Conservation (phyloP, 768 basidiomycete genomes). For the Mycena leptocephala region DNA sequence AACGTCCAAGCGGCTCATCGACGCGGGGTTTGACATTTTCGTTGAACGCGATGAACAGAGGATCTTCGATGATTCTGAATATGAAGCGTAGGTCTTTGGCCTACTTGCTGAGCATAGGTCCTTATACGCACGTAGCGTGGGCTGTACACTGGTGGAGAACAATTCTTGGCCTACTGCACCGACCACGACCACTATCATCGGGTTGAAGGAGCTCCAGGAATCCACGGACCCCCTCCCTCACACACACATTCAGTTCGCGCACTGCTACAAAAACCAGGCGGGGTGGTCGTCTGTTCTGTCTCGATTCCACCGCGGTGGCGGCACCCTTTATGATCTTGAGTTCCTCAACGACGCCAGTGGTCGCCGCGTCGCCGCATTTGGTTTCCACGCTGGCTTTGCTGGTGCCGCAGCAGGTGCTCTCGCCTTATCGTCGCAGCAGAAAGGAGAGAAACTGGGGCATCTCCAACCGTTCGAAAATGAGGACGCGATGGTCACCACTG, state of each 20-base stretch:
- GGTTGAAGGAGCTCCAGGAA: slow-evolving; percentile 94
- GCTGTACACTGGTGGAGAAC: slow-evolving; percentile 90
- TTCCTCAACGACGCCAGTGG: slow-evolving; percentile 90
- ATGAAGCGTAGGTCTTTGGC: slow-evolving; percentile 81
- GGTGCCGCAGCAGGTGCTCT: slow-evolving; percentile 95
- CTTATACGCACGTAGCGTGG: slow-evolving; percentile 72
- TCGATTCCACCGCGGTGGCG: slow-evolving; percentile 88
- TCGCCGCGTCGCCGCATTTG: slow-evolving; percentile 96
- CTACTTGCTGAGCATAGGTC: background rate
- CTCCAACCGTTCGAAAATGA: slow-evolving; percentile 92
- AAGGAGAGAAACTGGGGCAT: slow-evolving; percentile 73
- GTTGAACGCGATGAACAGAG: slow-evolving; percentile 96
- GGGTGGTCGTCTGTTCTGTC: slow-evolving; percentile 92
- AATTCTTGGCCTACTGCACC: slow-evolving; percentile 93
- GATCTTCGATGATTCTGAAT: slow-evolving; percentile 95
- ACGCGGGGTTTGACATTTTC: slow-evolving; percentile 90
- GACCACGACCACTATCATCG: slow-evolving; percentile 84
- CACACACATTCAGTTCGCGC: slow-evolving; percentile 98
- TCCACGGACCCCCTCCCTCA: slow-evolving; percentile 90
- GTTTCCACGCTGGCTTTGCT: slow-evolving; percentile 99
- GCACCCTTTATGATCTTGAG: slow-evolving; percentile 95
- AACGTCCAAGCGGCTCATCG: slow-evolving; percentile 90
- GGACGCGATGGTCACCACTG: slow-evolving; percentile 82
- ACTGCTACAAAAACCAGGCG: slow-evolving; percentile 96
- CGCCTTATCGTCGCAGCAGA: slow-evolving; percentile 78